Evolutionary conservation across 805 yeast genomes (phyloP).

Genomic region (Naumovozyma dairenensis): DNA sequence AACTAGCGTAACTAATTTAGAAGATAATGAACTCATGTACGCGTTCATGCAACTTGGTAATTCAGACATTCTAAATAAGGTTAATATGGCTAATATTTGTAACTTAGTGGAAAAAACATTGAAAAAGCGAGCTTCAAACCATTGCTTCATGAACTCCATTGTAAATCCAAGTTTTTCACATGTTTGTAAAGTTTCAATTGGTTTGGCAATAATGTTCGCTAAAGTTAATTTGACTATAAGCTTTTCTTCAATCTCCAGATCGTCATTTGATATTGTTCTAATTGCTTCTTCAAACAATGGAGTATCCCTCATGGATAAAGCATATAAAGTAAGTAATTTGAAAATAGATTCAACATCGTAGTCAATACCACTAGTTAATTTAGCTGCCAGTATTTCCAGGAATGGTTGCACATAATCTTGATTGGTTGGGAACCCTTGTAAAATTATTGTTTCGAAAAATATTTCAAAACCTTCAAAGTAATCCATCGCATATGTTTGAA

Average conservation of each 20-base stretch:
- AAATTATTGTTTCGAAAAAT: constrained; percentile 46
- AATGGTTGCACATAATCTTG: constrained; percentile 22
- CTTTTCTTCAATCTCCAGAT: constrained; percentile 31
- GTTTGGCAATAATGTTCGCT: constrained; percentile 54
- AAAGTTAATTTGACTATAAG: constrained; percentile 50
- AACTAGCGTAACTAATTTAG: constrained; percentile 41
- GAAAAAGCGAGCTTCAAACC: constrained; percentile 53
- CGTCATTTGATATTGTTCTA: constrained; percentile 26
- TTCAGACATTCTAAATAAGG: constrained; percentile 35
- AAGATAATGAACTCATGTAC: constrained; percentile 40
- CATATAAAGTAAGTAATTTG: constrained; percentile 25
- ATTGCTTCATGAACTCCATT: constrained; percentile 42
- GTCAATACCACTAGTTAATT: constrained; percentile 30
- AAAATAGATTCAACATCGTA: constrained; percentile 31
- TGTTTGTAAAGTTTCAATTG: constrained; percentile 42
- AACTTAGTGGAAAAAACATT: constrained; percentile 75
- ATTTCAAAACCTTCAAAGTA: constrained; percentile 47
- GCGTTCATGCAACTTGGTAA: constrained; percentile 31
- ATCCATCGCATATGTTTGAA: constrained; percentile 51
- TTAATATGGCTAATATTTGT: constrained; percentile 54
- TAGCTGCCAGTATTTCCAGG: constrained; percentile 19
- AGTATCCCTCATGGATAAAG: constrained; percentile 26
- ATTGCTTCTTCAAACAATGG: constrained; percentile 22
- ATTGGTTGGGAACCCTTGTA: constrained; percentile 39
- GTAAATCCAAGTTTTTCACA: constrained; percentile 41